A percentile compares a stretch with the other conserved stretches of the same genome.
Conservation (phyloP, 306 rosid species). For the Acacia confusa region DNA sequence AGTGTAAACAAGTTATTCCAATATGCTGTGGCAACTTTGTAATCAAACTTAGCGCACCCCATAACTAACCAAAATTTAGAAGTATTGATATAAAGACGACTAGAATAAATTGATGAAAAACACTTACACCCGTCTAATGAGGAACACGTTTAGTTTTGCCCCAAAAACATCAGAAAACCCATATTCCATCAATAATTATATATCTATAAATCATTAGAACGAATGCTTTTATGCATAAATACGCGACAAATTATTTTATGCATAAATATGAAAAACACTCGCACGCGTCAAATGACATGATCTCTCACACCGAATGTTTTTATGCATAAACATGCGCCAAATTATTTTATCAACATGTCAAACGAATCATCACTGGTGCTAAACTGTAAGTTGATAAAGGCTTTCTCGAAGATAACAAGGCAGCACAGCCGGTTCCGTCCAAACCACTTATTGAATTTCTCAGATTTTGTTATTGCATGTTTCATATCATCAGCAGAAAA, state of each 20-base stretch:
- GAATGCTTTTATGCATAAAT: not conserved
- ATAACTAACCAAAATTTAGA: not conserved
- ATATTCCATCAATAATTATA: too few species aligned
- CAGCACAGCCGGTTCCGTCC: not conserved
- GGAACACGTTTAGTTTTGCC: too few species aligned
- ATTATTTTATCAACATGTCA: not conserved
- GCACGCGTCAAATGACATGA: not conserved
- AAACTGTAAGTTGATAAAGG: not conserved
- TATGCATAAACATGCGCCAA: not conserved
- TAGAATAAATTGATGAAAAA: not conserved
- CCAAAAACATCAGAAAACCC: too few species aligned
- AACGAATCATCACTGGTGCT: not conserved
- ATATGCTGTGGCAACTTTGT: constrained; percentile 5
- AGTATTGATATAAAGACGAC: not conserved
- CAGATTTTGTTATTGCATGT: not conserved
- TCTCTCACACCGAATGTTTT: not conserved
- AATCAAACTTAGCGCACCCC: constrained; percentile 12
- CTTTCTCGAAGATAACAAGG: not conserved
- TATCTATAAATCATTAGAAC: not conserved
- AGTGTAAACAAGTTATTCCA: constrained; percentile 4
- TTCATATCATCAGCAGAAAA: not conserved
- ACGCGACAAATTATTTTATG: not conserved
- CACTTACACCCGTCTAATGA: too few species aligned
- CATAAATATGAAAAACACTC: too few species aligned
- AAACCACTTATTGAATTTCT: not conserved